Evolutionary conservation across 495 filamentous ascomycete species (phyloP), one percentile per base, ranked within the genome.

Genomic region (Ramalina intermedia): DNA sequence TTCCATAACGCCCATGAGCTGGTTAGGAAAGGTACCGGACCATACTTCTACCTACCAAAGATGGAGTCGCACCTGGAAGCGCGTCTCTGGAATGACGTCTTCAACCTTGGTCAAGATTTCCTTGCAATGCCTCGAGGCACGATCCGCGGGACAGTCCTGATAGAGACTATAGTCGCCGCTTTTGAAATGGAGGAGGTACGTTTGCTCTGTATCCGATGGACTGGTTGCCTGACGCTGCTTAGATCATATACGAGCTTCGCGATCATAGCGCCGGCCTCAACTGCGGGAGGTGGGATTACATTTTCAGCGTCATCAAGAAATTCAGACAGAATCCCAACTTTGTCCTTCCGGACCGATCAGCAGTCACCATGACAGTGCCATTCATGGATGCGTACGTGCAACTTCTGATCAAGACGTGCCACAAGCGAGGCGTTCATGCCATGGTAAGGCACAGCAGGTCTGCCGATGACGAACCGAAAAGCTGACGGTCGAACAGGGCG

Each of bases 11-110:
- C 90, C 51, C 74, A 82, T 64, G 85, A 95, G 71, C 73, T 90
- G 49, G 77, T 95, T 54, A 78, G 81, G 66, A 76, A 78, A 42
- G 93, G 91, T 37, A 74, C 73, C 57, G 91, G 91, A 41, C 91
- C 91, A 18, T 96, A 99, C 77, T 99, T 95, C 72, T 99, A 99
- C 72, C 84, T 99, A 43, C 91, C 91, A 52, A 99, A 99, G 79
- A 94, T 99, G 87, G 91, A 99, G 70, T 91, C 85, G 2, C 88
- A 96, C 67, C 81, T 95, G 40, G 91, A 99, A 72, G 91, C 91
- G 17, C 79, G 91, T 46, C 79, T 99, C 43, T 99, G 91, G 91
- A 99, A 99, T 61, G 91, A 99, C 67, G 90, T 80, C 42, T 99
- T 99, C 79, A 96, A 96, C 73, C 75, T 96, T 5, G 80, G 79